A percentile compares a stretch with the other conserved stretches of the same genome.
Conservation (phyloP, 176 grass and related monocot genomes). For the Alopecurus myosuroides region DNA sequence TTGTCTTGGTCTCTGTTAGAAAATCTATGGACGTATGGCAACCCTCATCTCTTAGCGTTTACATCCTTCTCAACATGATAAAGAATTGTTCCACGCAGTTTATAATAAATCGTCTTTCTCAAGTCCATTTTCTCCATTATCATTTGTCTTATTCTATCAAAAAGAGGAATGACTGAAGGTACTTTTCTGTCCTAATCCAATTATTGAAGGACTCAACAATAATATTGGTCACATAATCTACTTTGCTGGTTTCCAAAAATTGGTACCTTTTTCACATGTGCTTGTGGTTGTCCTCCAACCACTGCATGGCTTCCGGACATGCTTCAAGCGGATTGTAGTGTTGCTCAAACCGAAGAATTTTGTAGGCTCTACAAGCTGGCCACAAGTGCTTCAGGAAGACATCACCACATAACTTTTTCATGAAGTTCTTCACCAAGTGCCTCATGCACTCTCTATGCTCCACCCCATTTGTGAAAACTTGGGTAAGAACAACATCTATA, state of each 20-base stretch:
- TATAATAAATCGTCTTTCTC: not conserved
- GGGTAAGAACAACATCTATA: not conserved
- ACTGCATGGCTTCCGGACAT: not conserved
- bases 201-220: not conserved
- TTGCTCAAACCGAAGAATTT: too few species aligned
- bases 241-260: not conserved
- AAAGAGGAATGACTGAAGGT: not conserved
- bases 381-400: not conserved
- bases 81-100: not conserved
- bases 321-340: not conserved
- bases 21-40: not conserved
- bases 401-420: not conserved
- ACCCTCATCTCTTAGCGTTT: not conserved
- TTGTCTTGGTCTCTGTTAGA: too few species aligned
- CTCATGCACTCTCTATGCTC: not conserved
- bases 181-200: not conserved
- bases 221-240: not conserved
- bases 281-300: not conserved
- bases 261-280: not conserved
- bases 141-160: not conserved
- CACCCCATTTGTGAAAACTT: not conserved
- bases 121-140: not conserved
- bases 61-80: not conserved
- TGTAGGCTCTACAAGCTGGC: not conserved
- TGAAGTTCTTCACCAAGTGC: not conserved